phyloP scores from a whole-genome alignment of 2,329 filamentous ascomycete genomes.

The Epichloe aotearoae region DNA sequence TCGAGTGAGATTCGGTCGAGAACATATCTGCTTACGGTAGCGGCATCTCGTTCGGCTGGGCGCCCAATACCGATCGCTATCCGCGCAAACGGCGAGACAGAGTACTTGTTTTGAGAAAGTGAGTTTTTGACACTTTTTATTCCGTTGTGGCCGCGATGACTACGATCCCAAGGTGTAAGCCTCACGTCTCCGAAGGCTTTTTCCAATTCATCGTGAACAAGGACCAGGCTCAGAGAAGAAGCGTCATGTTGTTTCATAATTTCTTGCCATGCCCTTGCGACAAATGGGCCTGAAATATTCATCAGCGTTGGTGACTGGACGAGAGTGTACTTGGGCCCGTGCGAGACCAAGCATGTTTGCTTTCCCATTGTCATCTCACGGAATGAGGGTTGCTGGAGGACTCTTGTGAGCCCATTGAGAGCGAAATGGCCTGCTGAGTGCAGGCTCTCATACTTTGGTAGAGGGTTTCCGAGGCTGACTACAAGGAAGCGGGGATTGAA shows the following conservation, averaged over 20 bases:
- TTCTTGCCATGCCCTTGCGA: constrained; percentile 52
- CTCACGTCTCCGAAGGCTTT: constrained; percentile 52
- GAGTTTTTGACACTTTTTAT: constrained; percentile 50
- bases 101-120: constrained; percentile 30
- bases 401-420: constrained; percentile 45
- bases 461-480: constrained; percentile 77
- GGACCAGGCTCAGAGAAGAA: constrained; percentile 41
- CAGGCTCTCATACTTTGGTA: constrained; percentile 60
- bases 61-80: constrained; percentile 83
- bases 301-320: constrained; percentile 67
- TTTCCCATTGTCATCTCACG: constrained; percentile 32
- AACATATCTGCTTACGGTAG: constrained; percentile 65
- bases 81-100: constrained; percentile 34
- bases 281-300: constrained; percentile 69
- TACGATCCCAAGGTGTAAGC: constrained; percentile 48
- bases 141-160: constrained; percentile 61
- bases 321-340: constrained; percentile 45
- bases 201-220: constrained; percentile 87
- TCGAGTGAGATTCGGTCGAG: constrained; percentile 48
- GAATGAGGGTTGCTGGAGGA: constrained; percentile 35
- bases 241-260: constrained; percentile 28
- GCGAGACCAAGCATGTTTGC: constrained; percentile 35
- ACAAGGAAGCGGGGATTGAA: constrained; percentile 52
- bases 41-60: constrained; percentile 52
- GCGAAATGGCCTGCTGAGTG: constrained; percentile 81